A percentile compares a stretch with the other conserved stretches of the same genome.
Conservation (phyloP, 2,329 filamentous ascomycete species). For the Aspergillus flavus region DNA sequence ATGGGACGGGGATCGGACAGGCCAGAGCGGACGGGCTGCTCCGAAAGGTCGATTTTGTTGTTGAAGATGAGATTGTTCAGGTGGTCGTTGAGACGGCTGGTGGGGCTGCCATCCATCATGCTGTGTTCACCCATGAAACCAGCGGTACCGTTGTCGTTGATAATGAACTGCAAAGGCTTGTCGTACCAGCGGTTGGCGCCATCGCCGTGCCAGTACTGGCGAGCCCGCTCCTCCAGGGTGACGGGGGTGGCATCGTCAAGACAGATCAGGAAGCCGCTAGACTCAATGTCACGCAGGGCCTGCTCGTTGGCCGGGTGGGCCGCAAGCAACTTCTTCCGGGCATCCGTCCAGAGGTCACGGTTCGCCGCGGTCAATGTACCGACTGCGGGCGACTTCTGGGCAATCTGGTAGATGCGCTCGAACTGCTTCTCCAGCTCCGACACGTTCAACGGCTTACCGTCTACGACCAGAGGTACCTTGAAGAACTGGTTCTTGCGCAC, state of each 20-base stretch:
- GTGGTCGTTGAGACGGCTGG: slow-evolving; percentile 93
- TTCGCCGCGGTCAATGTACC: slow-evolving; percentile 89
- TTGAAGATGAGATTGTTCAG: slow-evolving; percentile 89
- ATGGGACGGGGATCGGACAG: slow-evolving; percentile 79
- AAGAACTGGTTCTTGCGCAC: slow-evolving; percentile 97
- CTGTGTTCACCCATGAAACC: slow-evolving; percentile 99
- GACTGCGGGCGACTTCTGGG: slow-evolving; percentile 70
- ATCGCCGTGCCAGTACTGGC: slow-evolving; percentile 98
- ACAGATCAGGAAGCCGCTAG: slow-evolving; percentile 87
- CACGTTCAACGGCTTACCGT: slow-evolving; percentile 83
- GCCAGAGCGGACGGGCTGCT: slow-evolving; percentile 75
- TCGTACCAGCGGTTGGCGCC: slow-evolving; percentile 96
- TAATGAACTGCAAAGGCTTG: slow-evolving; percentile 96
- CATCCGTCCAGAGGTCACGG: slow-evolving; percentile 88
- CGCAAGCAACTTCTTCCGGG: slow-evolving; percentile 72
- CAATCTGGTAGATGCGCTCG: slow-evolving; percentile 76
- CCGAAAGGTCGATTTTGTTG: slow-evolving; percentile 89
- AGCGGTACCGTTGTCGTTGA: slow-evolving; percentile 96
- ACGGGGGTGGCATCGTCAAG: slow-evolving; percentile 89
- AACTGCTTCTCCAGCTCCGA: slow-evolving; percentile 91
- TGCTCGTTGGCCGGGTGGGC: slow-evolving; percentile 78
- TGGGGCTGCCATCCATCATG: slow-evolving; percentile 99
- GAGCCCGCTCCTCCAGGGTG: slow-evolving; percentile 91
- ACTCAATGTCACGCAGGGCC: slow-evolving; percentile 79
- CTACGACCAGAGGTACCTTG: slow-evolving; percentile 81